Evolutionary conservation across 441 rosid genomes (phyloP), one percentile per base, ranked within the genome.

Genomic region (Eutrema salsugineum): DNA sequence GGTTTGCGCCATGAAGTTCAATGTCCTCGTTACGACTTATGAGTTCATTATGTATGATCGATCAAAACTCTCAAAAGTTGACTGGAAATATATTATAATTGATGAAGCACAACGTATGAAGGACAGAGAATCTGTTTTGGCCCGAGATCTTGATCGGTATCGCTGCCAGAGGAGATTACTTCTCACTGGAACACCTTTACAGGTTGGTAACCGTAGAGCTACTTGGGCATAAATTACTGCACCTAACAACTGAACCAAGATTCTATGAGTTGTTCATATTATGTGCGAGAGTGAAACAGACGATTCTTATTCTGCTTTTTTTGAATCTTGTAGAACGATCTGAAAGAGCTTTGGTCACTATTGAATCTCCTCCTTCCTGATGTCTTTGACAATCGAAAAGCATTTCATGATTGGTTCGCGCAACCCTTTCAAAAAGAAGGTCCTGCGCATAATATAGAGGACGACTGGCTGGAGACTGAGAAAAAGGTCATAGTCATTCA

Each of bases 71-170:
- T 94, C 99, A 76, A 96, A 88, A 88, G 74, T 96, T 73, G 99
- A 96, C 74, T 96, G 99, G 99, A 96, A 91, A 79, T 96, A 96
- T 74, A 96, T 96, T 66, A 79, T 96, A 81, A 96, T 96, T 79
- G 99, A 96, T 79, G 99, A 96, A 81, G 99, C 99, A 62, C 99
- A 96, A 73, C 86, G 99, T 77, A 96, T 96, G 98, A 96, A 96
- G 79, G 99, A 96, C 78, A 87, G 99, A 68, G 99, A 96, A 73
- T 96, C 99, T 33, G 99, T 96, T 87, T 84, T 96, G 84, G 99
- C 99, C 53, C 97, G 99, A 67, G 99, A 96, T 89, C 99, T 96
- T 84, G 99, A 96, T 78, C 86, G 98, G 63, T 96, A 96, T 73
- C 97, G 96, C 44, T 96, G 99, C 78, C 98, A 93, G 81, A 87